Evolutionary conservation across 768 basidiomycete genomes (phyloP).

Genomic region (Suillus subaureus): DNA sequence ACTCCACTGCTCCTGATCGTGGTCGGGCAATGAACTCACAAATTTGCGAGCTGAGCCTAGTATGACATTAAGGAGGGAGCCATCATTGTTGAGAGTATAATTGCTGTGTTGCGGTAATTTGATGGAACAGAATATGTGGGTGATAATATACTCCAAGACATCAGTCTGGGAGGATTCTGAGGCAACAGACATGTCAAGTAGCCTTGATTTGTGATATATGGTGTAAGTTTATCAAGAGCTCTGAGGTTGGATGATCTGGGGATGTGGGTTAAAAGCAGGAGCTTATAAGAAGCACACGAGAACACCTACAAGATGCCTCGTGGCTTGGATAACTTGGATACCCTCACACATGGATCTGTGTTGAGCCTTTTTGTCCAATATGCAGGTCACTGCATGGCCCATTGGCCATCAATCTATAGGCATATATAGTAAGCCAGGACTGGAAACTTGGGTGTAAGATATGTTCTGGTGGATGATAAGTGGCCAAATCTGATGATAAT

Average conservation of each 20-base stretch:
- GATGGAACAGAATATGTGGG: slow-evolving; percentile 15
- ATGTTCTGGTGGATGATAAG: no score
- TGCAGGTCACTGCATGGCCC: no score
- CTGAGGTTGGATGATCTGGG: neutral
- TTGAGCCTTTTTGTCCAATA: neutral
- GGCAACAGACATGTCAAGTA: neutral
- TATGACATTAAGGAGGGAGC: slow-evolving; percentile 23
- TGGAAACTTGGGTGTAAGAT: no score
- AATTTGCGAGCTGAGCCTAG: slow-evolving; percentile 23
- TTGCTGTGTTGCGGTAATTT: slow-evolving; percentile 29
- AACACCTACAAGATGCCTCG: neutral
- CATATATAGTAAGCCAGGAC: no score
- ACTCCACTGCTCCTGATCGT: slow-evolving; percentile 24
- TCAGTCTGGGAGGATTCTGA: neutral
- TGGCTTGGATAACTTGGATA: neutral
- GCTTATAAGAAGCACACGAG: neutral
- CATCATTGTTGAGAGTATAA: slow-evolving; percentile 18
- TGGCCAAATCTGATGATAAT: no score
- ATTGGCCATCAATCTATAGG: no score
- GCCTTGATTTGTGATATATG: neutral
- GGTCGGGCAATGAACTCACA: slow-evolving; percentile 4
- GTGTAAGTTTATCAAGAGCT: neutral
- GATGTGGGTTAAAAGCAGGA: neutral
- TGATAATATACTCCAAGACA: slow-evolving; percentile 11
- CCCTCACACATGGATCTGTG: neutral